Base-by-base conservation (phyloP, 352 stramenopile genomes). In the Blastocystis sp. region DNA sequence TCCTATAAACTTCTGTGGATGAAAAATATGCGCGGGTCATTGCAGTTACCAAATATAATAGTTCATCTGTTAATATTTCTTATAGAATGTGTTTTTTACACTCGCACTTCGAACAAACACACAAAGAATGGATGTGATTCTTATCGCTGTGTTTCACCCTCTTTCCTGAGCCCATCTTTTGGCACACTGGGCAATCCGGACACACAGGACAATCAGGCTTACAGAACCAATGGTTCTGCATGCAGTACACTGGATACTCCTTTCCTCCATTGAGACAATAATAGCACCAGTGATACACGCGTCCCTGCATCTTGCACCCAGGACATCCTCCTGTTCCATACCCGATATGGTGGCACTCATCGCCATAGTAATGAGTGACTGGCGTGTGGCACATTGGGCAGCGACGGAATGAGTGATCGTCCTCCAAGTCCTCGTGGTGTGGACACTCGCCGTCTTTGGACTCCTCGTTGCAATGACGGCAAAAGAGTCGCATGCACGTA, bases 221-320 rank as follows among this genome's bases (percentile, higher is more conserved):
- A n/a, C 77, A 88, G 63, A 88, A 88, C 77, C 77, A 88, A 39
- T 88, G 77, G 29, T 88, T 88, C 66, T 88, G 77, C 23, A 66
- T 88, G 77, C 77, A 88, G 15, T 76, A 88, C 50, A 79, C 77
- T 1, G 77, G 77, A 64, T 88, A 88, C 62, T 88, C 77, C 41
- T 62, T 76, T 39, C 77, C 77, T 13, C 77, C 77, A 43, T 76
- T 79, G 39, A 88, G 23, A 64, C 54, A 90, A 23, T 73, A 70
- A 55, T 90, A 82, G 56, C 73, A 90, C 63, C 54, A 90, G 64
- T 90, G 64, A 69, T 70, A 68, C 39, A 79, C 34, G 41, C 41
- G 53, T 66, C 88, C 63, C 70, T 90, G 50, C 8, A 87, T 20
- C 41, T 53, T 89, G 59, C 53, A 89, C 3, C 62, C 53, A 18